Evolutionary conservation across 129 eudicot species (phyloP).

Genomic region (Mikania micrantha): DNA sequence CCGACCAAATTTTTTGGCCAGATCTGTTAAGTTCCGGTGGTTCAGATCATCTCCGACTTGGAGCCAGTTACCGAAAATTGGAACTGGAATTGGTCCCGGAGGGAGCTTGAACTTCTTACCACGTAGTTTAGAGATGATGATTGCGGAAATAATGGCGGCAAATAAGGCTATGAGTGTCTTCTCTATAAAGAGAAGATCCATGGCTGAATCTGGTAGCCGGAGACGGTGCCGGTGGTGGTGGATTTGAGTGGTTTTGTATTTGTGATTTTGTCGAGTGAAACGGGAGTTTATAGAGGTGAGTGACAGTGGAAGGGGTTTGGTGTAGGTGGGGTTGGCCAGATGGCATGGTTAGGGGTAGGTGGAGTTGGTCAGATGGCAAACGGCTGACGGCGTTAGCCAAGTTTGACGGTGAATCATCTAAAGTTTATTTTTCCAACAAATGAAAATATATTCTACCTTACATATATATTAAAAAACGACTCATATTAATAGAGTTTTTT

Average conservation of each 20-base stretch:
- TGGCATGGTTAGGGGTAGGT: slow-evolving; percentile 17
- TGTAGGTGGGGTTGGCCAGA: slow-evolving; percentile 19
- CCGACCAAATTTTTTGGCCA: slow-evolving; percentile 58
- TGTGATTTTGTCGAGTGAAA: not conserved
- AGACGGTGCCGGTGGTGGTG: slow-evolving; percentile 4
- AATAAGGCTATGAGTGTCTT: slow-evolving; percentile 59
- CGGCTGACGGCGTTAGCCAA: slow-evolving; percentile 15
- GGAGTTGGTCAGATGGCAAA: slow-evolving; percentile 18
- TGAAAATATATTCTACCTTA: too few species aligned
- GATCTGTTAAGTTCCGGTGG: slow-evolving; percentile 60
- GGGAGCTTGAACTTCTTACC: slow-evolving; percentile 70
- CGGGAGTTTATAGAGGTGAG: slow-evolving; percentile 4
- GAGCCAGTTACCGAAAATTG: slow-evolving; percentile 91
- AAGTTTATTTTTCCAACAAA: not conserved
- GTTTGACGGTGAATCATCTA: slow-evolving; percentile 15
- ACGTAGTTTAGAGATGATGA: slow-evolving; percentile 53
- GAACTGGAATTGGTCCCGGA: slow-evolving; percentile 78
- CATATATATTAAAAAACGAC: too few species aligned
- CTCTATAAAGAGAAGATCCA: slow-evolving; percentile 71
- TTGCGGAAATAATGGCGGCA: slow-evolving; percentile 47
- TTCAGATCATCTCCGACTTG: slow-evolving; percentile 88
- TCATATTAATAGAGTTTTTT: too few species aligned
- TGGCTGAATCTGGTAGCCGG: slow-evolving; percentile 19
- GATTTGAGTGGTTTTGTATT: not conserved
- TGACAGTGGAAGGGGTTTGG: too few species aligned